Conservation (phyloP, 371 early-diverging fungal genomes). For the Haplosporangium sp. region DNA sequence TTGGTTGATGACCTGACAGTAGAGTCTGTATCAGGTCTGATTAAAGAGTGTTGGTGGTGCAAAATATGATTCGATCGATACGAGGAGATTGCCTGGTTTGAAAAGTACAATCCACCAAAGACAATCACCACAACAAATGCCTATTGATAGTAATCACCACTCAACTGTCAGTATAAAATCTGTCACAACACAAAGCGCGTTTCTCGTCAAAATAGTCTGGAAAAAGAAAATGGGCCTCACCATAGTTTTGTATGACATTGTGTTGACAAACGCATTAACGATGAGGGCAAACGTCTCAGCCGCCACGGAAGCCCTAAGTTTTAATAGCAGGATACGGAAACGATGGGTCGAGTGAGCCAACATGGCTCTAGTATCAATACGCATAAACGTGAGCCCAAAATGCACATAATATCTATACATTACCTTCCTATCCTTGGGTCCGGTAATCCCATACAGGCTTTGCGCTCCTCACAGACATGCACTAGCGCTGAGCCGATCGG, state of each 20-base stretch:
- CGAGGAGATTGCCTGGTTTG: constrained; percentile 40
- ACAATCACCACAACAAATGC: constrained; percentile 35
- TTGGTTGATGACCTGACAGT: not conserved
- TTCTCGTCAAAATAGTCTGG: no score
- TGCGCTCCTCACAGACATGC: not conserved
- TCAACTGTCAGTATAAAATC: no score
- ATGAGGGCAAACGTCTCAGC: constrained; percentile 44
- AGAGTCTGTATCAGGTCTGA: not conserved
- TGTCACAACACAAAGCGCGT: no score
- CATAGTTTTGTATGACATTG: constrained; percentile 47
- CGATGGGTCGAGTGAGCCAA: not conserved
- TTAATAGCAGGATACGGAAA: not conserved
- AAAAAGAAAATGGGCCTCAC: constrained; percentile 13
- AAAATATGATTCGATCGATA: constrained; percentile 42
- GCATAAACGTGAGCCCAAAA: no score
- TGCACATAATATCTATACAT: no score
- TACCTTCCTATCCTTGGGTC: constrained; percentile 30
- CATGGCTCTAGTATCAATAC: not conserved
- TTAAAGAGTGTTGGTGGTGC: constrained; percentile 35
- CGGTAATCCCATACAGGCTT: constrained; percentile 5
- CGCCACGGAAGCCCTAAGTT: constrained; percentile 21
- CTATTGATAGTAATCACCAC: constrained; percentile 4
- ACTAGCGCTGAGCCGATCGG: not conserved
- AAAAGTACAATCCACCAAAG: constrained; percentile 38
- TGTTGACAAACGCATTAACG: constrained; percentile 39